Evolutionary conservation across 2,329 filamentous ascomycete species (phyloP).

Genomic region (Aspergillus tubingensis): DNA sequence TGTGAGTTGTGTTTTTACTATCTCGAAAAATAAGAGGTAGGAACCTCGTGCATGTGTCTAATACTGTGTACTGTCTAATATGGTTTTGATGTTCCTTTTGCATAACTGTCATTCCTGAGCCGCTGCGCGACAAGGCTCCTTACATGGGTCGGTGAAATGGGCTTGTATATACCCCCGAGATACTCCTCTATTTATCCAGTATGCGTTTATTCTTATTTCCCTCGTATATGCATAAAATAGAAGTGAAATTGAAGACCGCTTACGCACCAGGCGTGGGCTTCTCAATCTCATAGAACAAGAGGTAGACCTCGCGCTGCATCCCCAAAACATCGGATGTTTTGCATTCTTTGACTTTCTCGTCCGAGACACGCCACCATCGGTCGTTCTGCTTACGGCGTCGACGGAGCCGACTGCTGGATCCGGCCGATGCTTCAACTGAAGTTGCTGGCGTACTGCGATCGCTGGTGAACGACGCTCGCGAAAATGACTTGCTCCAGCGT

Average conservation of each 20-base stretch:
- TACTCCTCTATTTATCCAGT: neutral
- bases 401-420: constrained; percentile 45
- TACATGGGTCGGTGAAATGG: neutral
- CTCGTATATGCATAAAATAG: neutral
- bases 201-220: neutral
- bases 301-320: constrained; percentile 94
- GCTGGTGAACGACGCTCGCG: constrained; percentile 27
- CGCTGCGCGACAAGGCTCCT: neutral
- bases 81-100: neutral
- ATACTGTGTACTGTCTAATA: neutral
- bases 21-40: too few species aligned
- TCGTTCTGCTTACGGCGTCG: constrained; percentile 66
- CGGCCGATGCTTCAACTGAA: constrained; percentile 24
- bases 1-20: too few species aligned
- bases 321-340: constrained; percentile 87
- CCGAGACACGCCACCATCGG: constrained; percentile 96
- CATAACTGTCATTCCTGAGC: neutral
- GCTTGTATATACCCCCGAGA: neutral
- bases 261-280: constrained; percentile 31
- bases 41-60: neutral
- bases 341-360: constrained; percentile 93
- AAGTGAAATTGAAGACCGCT: neutral
- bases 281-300: constrained; percentile 93
- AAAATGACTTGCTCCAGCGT: constrained; percentile 28
- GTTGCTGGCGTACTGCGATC: constrained; percentile 28